These are phyloP conservation scores for Cladorrhinum sp. DNA, from an alignment of 2,329 filamentous ascomycete species.

Conservation along the genomic window DNA sequence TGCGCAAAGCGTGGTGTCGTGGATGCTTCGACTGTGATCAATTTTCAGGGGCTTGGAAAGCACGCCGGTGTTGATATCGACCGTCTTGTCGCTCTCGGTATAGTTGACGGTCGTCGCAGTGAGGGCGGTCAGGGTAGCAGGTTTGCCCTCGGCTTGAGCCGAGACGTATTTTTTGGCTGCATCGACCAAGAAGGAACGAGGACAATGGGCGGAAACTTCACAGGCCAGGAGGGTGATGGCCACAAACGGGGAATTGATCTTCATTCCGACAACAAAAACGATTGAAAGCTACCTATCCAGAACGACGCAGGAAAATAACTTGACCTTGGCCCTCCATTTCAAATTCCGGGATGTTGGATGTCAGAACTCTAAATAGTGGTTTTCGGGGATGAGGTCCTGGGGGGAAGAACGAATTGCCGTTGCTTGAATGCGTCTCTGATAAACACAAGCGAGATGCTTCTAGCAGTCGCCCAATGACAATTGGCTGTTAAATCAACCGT, in stretches of 20 bases:
- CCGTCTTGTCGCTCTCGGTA: conserved; percentile 22
- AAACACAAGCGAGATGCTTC: too few relatives aligned
- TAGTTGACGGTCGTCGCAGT: conserved; percentile 19
- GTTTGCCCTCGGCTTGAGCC: conserved; percentile 17
- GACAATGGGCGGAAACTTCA: conserved; percentile 14
- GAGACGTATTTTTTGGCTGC: conserved; percentile 18
- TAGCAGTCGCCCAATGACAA: too few relatives aligned
- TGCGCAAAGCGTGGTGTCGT: conserved; percentile 10
- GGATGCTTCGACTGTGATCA: conserved; percentile 1
- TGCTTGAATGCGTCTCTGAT: too few relatives aligned
- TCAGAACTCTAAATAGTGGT: too few relatives aligned
- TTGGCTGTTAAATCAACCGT: too few relatives aligned
- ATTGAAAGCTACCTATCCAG: too few relatives aligned
- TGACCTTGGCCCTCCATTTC: too few relatives aligned
- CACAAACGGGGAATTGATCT: background rate
- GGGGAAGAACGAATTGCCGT: too few relatives aligned
- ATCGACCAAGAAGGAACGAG: conserved; percentile 12
- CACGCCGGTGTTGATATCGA: conserved; percentile 17
- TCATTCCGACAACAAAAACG: too few relatives aligned
- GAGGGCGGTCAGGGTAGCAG: conserved; percentile 13
- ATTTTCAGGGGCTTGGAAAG: conserved; percentile 4
- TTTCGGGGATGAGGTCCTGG: too few relatives aligned
- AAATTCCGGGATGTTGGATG: too few relatives aligned
- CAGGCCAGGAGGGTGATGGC: background rate
- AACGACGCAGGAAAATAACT: too few relatives aligned